Base-by-base conservation (phyloP, 257 asterid species). In the Apocynum venetum region DNA sequence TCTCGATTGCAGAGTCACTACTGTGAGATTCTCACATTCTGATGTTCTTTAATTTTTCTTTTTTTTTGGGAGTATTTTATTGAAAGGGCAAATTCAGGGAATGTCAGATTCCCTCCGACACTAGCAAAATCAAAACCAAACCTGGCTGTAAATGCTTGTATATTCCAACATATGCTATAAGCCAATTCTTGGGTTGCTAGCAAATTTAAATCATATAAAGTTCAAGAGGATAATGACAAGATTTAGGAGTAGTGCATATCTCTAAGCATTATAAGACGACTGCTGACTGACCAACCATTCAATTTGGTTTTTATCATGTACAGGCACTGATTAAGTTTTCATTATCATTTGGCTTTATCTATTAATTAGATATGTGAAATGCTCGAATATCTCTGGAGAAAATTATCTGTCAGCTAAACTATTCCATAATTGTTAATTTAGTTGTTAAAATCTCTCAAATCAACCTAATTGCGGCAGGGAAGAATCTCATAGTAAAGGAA, bases 51-150 rank as follows among this genome's bases (percentile, higher is more conserved):
- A 67, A 9, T 10, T 51, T 87, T 90, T 86, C 12, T 48, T 4
- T 38, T 9, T 66, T 15, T 35, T 44, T 43, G 31, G 2, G 41
- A 90, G 91, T 88, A 82, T 84, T 88, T 87, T 92, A 77, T 86
- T 85, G 97, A 80, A 89, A 92, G 96, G 89, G 91, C 87, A 84
- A 89, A 88, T 92, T 74, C 93, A 89, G 93, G 85, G 97, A 92
- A 92, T 92, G 94, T 92, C 89, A 91, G 93, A 87, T 92, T 86
- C 93, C 90, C 87, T 69, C 53, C 81, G 88, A 81, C 89, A 79
- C 72, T 71, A 78, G 41, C 20, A 4, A 10, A n/a, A 25, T 19
- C 47, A 63, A 59, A 67, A 55, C 20, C 40, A 41, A 10, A 46
- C 40, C 46, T 66, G 48, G n/a, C 78, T 53, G 77, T 73, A 60